Base-by-base conservation (phyloP, 306 rosid species). In the Sicyos baderoa region DNA sequence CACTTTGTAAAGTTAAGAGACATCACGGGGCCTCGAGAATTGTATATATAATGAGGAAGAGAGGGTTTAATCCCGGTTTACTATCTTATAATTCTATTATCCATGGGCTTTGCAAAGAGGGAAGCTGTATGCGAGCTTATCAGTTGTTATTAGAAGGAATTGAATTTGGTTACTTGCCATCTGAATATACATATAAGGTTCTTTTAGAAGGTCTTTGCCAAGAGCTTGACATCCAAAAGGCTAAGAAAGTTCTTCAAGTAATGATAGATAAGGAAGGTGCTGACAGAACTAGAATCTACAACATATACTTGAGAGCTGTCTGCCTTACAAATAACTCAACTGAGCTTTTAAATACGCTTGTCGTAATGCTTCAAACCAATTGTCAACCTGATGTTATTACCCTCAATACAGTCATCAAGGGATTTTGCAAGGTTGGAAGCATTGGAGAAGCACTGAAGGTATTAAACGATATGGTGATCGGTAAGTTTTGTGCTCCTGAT, bases 41-140 rank as follows among this genome's bases (percentile, higher is more conserved):
- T 75, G 88, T 81, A 40, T 89, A 89, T 37, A 56, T 85, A 25
- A 86, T 92, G 98, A 86, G 84, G 82, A 86, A 72, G 55, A 79
- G 73, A 66, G 88, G 94, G 9, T 70, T 88, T 42, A 56, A 76
- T 74, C 98, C 97, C 0, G 84, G 87, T 42, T 10, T 68, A 1
- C 81, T 80, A 45, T 82, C 89, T 0, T 88, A 84, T 78, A 88
- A 88, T 79, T 60, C 75, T 48, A 82, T 92, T 58, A 72, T 86
- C 19, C 98, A 89, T 66, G 93, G 98, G 50, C 96, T 87, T 58
- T 80, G 88, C 95, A 84, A 78, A 75, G 89, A 86, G 27, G 93
- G 95, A 72, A 85, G 84, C 74, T 82, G 84, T 59, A 80, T 84
- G 96, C 81, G 96, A 76, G 95, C 91, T 64, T 86, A 80, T 83